A percentile compares a stretch with the other conserved stretches of the same genome.
phyloP scores from a whole-genome alignment of 2,329 filamentous ascomycete species.

The Epichloe scottii region DNA sequence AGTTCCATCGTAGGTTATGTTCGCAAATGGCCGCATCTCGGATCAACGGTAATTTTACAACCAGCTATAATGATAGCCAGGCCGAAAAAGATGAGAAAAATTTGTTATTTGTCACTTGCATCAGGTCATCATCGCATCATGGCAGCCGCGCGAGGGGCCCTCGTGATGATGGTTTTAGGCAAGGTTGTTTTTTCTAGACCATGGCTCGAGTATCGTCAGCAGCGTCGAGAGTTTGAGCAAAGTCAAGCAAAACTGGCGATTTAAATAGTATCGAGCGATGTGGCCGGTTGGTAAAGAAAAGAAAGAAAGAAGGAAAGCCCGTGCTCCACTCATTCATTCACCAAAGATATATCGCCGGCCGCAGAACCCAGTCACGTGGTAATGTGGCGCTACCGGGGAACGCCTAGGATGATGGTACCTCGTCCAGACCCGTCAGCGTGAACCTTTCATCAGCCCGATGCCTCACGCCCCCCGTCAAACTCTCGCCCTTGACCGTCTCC shows the following conservation, averaged over 20 bases:
- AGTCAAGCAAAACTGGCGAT: conserved; percentile 24
- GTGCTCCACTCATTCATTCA: not conserved
- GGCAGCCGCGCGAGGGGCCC: conserved; percentile 50
- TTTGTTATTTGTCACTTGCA: conserved; percentile 45
- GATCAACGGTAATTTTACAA: not conserved
- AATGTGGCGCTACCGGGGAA: not conserved
- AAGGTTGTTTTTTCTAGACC: conserved; percentile 49
- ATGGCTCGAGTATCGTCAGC: conserved; percentile 39
- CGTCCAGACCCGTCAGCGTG: conserved; percentile 33
- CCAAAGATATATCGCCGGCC: not conserved
- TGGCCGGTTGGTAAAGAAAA: conserved; percentile 26
- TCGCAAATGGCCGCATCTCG: too few species aligned
- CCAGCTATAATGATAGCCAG: not conserved
- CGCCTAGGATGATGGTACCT: conserved; percentile 4
- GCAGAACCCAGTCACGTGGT: not conserved
- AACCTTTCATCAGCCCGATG: conserved; percentile 52
- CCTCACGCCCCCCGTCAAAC: conserved; percentile 49
- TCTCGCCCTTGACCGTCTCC: conserved; percentile 41
- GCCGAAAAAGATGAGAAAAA: conserved; percentile 10
- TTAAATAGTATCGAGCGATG: conserved; percentile 23
- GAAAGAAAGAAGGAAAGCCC: conserved; percentile 4
- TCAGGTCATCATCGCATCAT: conserved; percentile 59
- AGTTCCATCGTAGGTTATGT: not conserved
- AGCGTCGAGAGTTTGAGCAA: conserved; percentile 19
- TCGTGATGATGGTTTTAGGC: conserved; percentile 59